Base-by-base conservation (phyloP, 2,329 filamentous ascomycete species). In the Aspergillus calidoustus region DNA sequence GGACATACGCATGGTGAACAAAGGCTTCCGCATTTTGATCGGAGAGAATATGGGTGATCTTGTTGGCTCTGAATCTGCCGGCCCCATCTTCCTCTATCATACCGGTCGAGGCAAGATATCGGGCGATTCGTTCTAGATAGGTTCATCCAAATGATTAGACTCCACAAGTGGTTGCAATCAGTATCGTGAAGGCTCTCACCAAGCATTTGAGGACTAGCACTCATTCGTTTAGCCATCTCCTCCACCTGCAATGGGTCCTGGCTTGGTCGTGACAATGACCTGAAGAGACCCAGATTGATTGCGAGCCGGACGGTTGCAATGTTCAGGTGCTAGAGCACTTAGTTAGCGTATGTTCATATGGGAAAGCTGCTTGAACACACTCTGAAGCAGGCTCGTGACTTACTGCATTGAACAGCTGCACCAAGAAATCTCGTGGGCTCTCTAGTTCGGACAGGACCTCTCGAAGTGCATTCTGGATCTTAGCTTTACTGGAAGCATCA, bases 401-500 rank as follows among this genome's bases (percentile, higher is more conserved):
- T 30, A 60, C 57, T 23, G 8, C 22, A 43, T 60, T 60, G 28
- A 41, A 48, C n/a, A 60, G 15, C 9, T 43, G 51, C 28, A 50
- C 31, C 41, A 43, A 23, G 17, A 28, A 15, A 15, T 60, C 57
- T 3, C 54, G 46, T 13, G 46, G 57, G 11, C 23, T 49, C 30
- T 50, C 57, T 6, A 60, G 19, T 15, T 60, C 51, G 11, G 34
- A 50, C 23, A 44, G 23, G 31, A 34, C 17, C 38, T 23, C 25
- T 22, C 22, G 31, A 41, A 73, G 64, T 19, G 57, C 50, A 25
- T 57, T 57, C 17, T 66, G 58, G 17, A 73, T 68, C 2, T 57
- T 50, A 51, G 64, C 44, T 9, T 66, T 67, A 22, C 62, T 65
- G 7, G 52, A 64, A 23, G 69, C 65, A 62, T 70, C 65, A 51